Evolutionary conservation across 2,329 filamentous ascomycete species (phyloP).

Genomic region (Penicillium brevicompactum): DNA sequence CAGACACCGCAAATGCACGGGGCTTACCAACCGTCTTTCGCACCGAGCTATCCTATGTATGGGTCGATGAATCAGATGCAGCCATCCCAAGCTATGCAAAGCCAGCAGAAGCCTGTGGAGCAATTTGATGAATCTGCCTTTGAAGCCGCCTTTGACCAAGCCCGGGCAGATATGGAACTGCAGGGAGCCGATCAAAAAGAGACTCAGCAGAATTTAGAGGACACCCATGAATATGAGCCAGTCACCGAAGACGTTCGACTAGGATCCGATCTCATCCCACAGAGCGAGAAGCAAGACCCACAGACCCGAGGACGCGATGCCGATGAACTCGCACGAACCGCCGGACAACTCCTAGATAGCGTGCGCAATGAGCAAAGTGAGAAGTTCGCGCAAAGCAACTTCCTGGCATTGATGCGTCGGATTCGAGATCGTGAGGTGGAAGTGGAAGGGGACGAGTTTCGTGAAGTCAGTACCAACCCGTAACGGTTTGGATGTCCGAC

Average conservation of each 20-base stretch:
- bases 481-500: slow-evolving; percentile 39
- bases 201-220: slow-evolving; percentile 12
- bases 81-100: slow-evolving; percentile 26
- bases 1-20: slow-evolving; percentile 13
- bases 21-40: slow-evolving; percentile 34
- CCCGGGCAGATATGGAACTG: slow-evolving; percentile 39
- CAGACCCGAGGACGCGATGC: slow-evolving; percentile 50
- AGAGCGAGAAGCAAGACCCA: slow-evolving; percentile 35
- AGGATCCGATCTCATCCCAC: slow-evolving; percentile 47
- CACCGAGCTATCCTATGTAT: slow-evolving; percentile 28
- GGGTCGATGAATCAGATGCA: slow-evolving; percentile 24
- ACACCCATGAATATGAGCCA: slow-evolving; percentile 19
- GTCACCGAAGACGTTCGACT: slow-evolving; percentile 36
- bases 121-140: slow-evolving; percentile 49
- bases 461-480: slow-evolving; percentile 50
- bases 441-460: slow-evolving; percentile 67
- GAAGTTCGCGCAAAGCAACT: slow-evolving; percentile 79
- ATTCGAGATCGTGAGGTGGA: slow-evolving; percentile 72
- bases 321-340: slow-evolving; percentile 72
- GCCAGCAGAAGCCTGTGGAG: slow-evolving; percentile 27
- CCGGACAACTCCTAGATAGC: slow-evolving; percentile 68
- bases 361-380: slow-evolving; percentile 68
- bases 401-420: slow-evolving; percentile 74
- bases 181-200: slow-evolving; percentile 23
- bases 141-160: slow-evolving; percentile 48